phyloP scores from a whole-genome alignment of 306 rosid genomes.

The Coriaria nepalensis region DNA sequence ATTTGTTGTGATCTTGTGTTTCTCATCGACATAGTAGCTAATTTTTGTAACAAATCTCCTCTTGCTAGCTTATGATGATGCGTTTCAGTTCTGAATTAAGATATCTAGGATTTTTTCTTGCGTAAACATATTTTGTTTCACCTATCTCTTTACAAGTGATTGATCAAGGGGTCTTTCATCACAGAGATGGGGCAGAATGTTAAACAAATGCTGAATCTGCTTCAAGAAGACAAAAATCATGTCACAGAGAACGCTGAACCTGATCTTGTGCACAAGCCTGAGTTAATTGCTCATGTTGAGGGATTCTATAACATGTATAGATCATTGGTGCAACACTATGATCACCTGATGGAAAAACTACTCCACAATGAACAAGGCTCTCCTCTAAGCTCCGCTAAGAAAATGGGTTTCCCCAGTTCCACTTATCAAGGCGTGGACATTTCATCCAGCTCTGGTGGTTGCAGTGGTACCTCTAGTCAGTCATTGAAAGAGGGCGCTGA shows the following conservation, averaged over 20 bases:
- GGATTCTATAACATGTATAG: conserved; percentile 27
- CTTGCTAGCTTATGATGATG: background rate
- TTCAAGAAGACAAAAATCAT: conserved; percentile 22
- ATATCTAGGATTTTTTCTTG: background rate
- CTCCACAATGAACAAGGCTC: conserved; percentile 8
- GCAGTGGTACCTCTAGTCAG: conserved; percentile 36
- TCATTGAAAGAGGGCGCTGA: conserved; percentile 33
- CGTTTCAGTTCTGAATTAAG: background rate
- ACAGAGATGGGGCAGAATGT: conserved; percentile 35
- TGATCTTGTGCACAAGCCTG: conserved; percentile 9
- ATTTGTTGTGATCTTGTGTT: too few species aligned
- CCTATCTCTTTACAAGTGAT: background rate
- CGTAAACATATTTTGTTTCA: background rate
- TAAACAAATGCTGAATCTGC: conserved; percentile 23
- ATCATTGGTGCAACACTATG: conserved; percentile 20
- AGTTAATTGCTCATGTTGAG: conserved; percentile 18
- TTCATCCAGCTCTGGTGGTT: conserved; percentile 36
- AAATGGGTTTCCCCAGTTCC: conserved; percentile 20
- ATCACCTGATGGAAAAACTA: conserved; percentile 17
- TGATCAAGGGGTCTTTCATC: background rate
- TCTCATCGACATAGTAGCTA: too few species aligned
- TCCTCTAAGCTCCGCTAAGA: conserved; percentile 31
- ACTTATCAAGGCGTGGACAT: conserved; percentile 28
- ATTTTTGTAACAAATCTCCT: background rate
- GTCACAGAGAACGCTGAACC: conserved; percentile 4